Evolutionary conservation across 208 protist genomes (phyloP), one percentile per base, ranked within the genome.

Genomic region (Leishmania aethiopica): DNA sequence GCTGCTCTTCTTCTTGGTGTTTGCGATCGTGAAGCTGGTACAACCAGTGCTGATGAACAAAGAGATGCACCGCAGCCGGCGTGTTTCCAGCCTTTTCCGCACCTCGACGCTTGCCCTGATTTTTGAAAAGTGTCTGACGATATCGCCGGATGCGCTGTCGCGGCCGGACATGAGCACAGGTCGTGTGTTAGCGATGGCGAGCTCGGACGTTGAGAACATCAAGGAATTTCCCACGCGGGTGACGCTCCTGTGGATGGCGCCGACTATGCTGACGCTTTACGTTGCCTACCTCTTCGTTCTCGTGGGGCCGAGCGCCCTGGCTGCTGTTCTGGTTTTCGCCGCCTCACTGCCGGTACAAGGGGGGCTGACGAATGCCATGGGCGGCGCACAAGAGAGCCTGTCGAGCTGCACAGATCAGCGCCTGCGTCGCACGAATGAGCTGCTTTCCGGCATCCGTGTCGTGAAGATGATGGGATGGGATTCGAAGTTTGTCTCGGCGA

Each of bases 401-500:
- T 77, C 92, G 37, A 75, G 51, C 22, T 75, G 77, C 69, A 98
- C 88, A 2, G 98, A 99, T 83, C 84, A 80, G 40, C 94, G 98
- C 73, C 81, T 99, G 60, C 96, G 96, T 75, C 78, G 87, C 19
- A 97, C 95, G 17, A 98, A 97, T 82, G 97, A 99, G 82, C 86
- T 98, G 49, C 77, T 99, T 17, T 85, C 86, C 35, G 92, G 92
- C 2, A 98, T 99, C 7, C 90, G 96, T 45, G 84, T 99, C 0
- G 94, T 97, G 64, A 99, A 99, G 90, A 89, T 97, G 28, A 99
- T 97, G 90, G 91, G 90, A 15, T 99, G 96, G 96, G 97, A 99
- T 82, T 77, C 89, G 28, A 74, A 55, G 53, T 94, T 98, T 51
- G 15, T 88, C 19, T 45, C 64, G 19, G 35, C 47, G 15, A 85